Conservation (phyloP, 2,329 filamentous ascomycete species). For the Aspergillus sp. region DNA sequence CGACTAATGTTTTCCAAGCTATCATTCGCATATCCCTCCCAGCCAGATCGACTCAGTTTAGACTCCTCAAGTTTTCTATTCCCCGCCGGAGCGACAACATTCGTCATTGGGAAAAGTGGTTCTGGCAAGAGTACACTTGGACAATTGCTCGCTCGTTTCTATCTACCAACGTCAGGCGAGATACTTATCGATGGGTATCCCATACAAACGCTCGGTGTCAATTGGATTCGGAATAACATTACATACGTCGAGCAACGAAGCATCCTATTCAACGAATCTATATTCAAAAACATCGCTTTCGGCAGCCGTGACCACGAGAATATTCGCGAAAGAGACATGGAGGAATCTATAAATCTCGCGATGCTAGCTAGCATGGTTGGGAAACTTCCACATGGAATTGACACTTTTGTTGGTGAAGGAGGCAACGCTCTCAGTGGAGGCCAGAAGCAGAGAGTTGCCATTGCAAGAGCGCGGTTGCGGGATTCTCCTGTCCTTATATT, state of each 20-base stretch:
- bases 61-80: slow-evolving; percentile 67
- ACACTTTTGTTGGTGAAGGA: slow-evolving; percentile 70
- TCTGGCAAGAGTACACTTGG: slow-evolving; percentile 90
- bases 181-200: slow-evolving; percentile 68
- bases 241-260: slow-evolving; percentile 81
- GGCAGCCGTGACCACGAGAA: slow-evolving; percentile 56
- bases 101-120: slow-evolving; percentile 81
- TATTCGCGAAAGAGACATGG: slow-evolving; percentile 57
- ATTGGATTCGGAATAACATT: slow-evolving; percentile 76
- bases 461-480: slow-evolving; percentile 75
- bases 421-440: slow-evolving; percentile 77
- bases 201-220: slow-evolving; percentile 61
- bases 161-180: slow-evolving; percentile 63
- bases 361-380: slow-evolving; percentile 68
- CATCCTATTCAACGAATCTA: slow-evolving; percentile 75
- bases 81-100: slow-evolving; percentile 69
- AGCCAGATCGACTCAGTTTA: slow-evolving; percentile 61
- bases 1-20: slow-evolving; percentile 53
- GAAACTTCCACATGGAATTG: slow-evolving; percentile 66
- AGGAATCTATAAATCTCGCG: slow-evolving; percentile 64
- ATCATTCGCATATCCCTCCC: slow-evolving; percentile 78
- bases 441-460: slow-evolving; percentile 76
- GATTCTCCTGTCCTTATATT: slow-evolving; percentile 79
- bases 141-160: slow-evolving; percentile 76
- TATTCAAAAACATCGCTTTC: slow-evolving; percentile 75